phyloP scores from a whole-genome alignment of 345 rosid species.

The Gossypium herbaceum region DNA sequence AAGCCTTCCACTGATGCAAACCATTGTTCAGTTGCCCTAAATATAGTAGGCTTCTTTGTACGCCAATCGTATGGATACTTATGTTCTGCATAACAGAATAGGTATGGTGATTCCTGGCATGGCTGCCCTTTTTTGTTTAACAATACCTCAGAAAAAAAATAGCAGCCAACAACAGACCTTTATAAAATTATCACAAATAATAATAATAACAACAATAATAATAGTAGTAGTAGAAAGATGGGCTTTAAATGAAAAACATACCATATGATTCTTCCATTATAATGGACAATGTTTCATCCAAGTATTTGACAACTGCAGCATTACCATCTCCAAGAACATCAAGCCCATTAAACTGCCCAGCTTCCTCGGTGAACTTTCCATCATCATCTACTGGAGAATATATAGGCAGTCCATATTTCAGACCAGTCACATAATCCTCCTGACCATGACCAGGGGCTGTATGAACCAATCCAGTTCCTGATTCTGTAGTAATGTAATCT shows the following conservation, averaged over 20 bases:
- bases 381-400: slow-evolving; percentile 85
- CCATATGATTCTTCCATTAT: slow-evolving; percentile 90
- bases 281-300: slow-evolving; percentile 64
- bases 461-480: slow-evolving; percentile 97
- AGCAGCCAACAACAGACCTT: slow-evolving; percentile 3
- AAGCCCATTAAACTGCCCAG: slow-evolving; percentile 79
- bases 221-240: neutral
- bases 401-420: slow-evolving; percentile 80
- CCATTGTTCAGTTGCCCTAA: slow-evolving; percentile 99
- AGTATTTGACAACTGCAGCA: slow-evolving; percentile 64
- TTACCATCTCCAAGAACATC: slow-evolving; percentile 94
- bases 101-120: slow-evolving; percentile 12
- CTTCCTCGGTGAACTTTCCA: slow-evolving; percentile 92
- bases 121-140: neutral
- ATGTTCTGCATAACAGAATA: slow-evolving; percentile 52
- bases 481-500: slow-evolving; percentile 94
- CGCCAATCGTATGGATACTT: slow-evolving; percentile 99
- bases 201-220: neutral
- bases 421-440: slow-evolving; percentile 86
- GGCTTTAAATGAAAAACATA: slow-evolving; percentile 26
- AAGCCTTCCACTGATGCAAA: slow-evolving; percentile 98
- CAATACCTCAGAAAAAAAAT: slow-evolving; percentile 7
- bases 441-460: slow-evolving; percentile 99
- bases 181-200: slow-evolving; percentile 12
- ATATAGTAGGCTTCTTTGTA: slow-evolving; percentile 88